These are phyloP conservation scores for Skeletonema grethae DNA, from an alignment of 108 stramenopile species.

Conservation along the genomic window DNA sequence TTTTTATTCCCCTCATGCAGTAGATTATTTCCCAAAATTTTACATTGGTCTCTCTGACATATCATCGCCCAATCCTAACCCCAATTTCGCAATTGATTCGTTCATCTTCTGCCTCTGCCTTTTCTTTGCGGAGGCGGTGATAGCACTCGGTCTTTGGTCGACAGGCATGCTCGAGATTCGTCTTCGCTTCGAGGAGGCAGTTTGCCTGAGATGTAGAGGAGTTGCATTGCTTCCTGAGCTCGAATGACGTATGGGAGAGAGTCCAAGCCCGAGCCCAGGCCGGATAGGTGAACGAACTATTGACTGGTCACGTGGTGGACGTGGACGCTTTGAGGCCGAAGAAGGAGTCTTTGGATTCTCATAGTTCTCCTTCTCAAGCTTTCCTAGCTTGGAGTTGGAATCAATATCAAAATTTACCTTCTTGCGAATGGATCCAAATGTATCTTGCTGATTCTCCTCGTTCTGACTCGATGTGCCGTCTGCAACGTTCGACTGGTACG, in stretches of 20 bases:
- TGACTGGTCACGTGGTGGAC: neutral
- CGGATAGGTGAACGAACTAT: neutral
- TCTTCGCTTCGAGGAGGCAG: constrained; percentile 27
- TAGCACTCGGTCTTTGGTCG: constrained; percentile 9
- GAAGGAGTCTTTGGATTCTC: neutral
- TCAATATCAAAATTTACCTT: constrained; percentile 26
- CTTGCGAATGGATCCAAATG: constrained; percentile 8
- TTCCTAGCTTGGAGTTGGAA: neutral
- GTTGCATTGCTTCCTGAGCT: neutral
- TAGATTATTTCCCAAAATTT: neutral
- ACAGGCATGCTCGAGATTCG: constrained; percentile 2
- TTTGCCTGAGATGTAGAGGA: constrained; percentile 8
- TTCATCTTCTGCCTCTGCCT: constrained; percentile 35
- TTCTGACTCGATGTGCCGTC: neutral
- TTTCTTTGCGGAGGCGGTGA: constrained; percentile 34
- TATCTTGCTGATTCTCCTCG: neutral
- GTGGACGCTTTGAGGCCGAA: neutral
- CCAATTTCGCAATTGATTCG: neutral
- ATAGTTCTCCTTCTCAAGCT: neutral
- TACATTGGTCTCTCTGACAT: neutral
- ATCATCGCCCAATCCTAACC: neutral
- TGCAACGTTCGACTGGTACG: neutral
- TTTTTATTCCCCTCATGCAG: neutral
- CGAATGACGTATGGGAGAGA: neutral
- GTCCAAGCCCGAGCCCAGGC: neutral